phyloP scores from a whole-genome alignment of 345 rosid genomes.

The Chamaenerion angustifolium region DNA sequence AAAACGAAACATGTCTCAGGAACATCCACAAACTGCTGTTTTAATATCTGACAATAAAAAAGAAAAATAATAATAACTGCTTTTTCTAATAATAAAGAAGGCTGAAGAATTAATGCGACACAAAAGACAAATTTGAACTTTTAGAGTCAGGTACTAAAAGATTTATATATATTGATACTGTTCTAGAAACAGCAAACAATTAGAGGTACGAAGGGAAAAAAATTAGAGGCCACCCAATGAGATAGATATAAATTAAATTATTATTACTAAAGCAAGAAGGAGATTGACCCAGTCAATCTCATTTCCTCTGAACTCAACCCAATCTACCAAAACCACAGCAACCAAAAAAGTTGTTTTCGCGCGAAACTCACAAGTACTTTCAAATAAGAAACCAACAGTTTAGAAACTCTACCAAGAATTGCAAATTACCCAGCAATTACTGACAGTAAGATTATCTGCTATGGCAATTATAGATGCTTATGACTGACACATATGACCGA shows the following conservation, averaged over 20 bases:
- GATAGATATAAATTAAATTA: slow-evolving; percentile 18
- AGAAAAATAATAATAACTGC: background rate
- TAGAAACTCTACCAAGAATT: background rate
- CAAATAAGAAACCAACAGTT: no score
- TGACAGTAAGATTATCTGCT: background rate
- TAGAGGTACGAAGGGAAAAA: slow-evolving; percentile 4
- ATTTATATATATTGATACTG: slow-evolving; percentile 28
- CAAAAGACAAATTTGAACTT: slow-evolving; percentile 59
- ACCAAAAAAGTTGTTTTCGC: slow-evolving; percentile 13
- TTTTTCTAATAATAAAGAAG: background rate
- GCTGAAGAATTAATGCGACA: slow-evolving; percentile 12
- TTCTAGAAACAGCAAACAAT: slow-evolving; percentile 11
- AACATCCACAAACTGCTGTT: slow-evolving; percentile 5
- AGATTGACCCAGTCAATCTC: slow-evolving; percentile 45
- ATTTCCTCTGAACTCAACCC: slow-evolving; percentile 18
- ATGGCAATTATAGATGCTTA: background rate
- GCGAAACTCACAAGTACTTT: slow-evolving; percentile 25
- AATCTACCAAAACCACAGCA: slow-evolving; percentile 15
- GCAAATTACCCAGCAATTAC: background rate
- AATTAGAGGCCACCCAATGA: slow-evolving; percentile 17
- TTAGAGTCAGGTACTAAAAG: no score
- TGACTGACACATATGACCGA: slow-evolving; percentile 21
- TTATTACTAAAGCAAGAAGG: slow-evolving; percentile 14
- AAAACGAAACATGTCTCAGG: slow-evolving; percentile 7
- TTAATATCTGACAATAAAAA: background rate